Percentiles rank a stretch among this genome's conserved stretches.
phyloP scores from a whole-genome alignment of 176 grass and related monocot genomes.

The Aegilops speltoides region DNA sequence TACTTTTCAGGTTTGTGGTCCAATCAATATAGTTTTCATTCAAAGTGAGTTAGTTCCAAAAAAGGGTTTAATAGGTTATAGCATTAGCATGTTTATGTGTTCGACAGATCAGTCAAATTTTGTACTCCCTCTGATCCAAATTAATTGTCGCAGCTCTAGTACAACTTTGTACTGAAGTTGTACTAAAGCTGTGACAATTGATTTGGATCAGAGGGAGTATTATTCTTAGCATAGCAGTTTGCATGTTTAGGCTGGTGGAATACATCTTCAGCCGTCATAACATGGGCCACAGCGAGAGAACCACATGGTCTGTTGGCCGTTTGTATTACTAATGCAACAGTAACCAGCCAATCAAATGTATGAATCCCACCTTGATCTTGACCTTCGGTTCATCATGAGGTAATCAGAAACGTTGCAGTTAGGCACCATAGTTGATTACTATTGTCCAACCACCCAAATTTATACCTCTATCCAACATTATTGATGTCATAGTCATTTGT shows the following conservation, averaged over 20 bases:
- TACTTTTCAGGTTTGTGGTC: background rate
- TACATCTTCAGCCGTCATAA: background rate
- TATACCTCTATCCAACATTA: background rate
- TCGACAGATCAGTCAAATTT: background rate
- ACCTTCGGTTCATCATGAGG: background rate
- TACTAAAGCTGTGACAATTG: too few species aligned
- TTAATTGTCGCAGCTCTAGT: too few species aligned
- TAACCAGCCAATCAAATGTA: background rate
- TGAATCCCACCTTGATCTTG: background rate
- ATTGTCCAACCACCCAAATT: background rate
- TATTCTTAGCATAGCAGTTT: conserved; percentile 1
- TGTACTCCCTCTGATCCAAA: background rate
- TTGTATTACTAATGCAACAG: background rate
- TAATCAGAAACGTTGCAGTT: background rate
- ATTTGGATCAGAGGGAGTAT: background rate
- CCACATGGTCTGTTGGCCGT: background rate
- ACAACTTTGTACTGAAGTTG: too few species aligned
- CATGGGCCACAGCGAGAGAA: background rate
- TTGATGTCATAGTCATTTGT: background rate
- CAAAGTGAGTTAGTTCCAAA: background rate
- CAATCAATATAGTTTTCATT: background rate
- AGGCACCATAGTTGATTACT: background rate
- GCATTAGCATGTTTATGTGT: background rate
- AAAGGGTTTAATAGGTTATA: background rate
- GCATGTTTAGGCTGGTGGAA: conserved; percentile 12